A percentile compares a stretch with the other conserved stretches of the same genome.
Evolutionary conservation across 495 filamentous ascomycete genomes (phyloP).

Genomic region (Xylaria cubensis): DNA sequence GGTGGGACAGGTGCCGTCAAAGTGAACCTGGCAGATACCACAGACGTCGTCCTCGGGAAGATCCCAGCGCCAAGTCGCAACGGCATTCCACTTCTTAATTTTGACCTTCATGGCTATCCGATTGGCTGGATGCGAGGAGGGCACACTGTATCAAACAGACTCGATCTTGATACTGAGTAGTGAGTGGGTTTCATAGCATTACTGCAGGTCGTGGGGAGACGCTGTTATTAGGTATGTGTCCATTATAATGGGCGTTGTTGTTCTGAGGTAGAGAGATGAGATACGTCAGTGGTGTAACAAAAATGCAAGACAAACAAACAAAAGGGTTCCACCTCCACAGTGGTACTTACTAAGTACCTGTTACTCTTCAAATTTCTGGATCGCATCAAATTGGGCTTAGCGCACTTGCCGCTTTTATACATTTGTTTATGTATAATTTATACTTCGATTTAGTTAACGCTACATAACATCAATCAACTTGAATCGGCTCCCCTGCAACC

Average conservation of each 20-base stretch:
- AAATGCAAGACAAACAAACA: not conserved
- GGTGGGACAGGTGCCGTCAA: constrained; percentile 95
- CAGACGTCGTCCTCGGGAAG: constrained; percentile 98
- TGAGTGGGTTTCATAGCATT: not conserved
- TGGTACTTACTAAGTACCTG: not conserved
- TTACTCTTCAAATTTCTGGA: too few species aligned
- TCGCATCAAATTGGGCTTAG: too few species aligned
- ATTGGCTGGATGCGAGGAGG: constrained; percentile 17
- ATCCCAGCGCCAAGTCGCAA: constrained; percentile 97
- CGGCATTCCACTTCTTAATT: constrained; percentile 89
- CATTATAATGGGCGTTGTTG: not conserved
- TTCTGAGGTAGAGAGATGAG: not conserved
- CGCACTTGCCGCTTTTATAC: too few species aligned
- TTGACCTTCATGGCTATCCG: constrained; percentile 82
- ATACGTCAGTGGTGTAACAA: not conserved
- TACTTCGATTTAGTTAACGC: too few species aligned
- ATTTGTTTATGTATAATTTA: too few species aligned
- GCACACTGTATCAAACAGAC: not conserved
- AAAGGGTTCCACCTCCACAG: not conserved
- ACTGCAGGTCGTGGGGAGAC: not conserved
- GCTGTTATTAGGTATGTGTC: not conserved
- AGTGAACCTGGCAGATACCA: constrained; percentile 97
- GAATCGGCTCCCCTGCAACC: too few species aligned
- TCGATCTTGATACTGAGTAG: not conserved
- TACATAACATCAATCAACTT: too few species aligned